phyloP scores from a whole-genome alignment of 2,329 filamentous ascomycete genomes.

The Venturia oleaginea region DNA sequence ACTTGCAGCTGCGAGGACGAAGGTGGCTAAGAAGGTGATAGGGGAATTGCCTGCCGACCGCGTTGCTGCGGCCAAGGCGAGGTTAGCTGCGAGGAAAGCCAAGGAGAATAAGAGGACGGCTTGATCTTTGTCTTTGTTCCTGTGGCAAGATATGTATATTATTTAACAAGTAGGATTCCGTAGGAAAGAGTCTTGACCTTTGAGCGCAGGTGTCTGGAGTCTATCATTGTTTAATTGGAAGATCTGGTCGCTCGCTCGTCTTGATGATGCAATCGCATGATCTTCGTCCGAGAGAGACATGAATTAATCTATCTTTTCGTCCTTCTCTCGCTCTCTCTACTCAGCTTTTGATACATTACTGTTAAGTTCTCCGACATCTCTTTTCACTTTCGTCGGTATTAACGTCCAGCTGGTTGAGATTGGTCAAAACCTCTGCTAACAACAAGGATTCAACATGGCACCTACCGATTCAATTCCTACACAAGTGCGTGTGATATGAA shows the following conservation, averaged over 20 bases:
- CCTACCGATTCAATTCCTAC: neutral
- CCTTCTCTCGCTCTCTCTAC: neutral
- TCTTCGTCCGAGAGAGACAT: neutral
- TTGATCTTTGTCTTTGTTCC: neutral
- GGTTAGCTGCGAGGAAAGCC: constrained; percentile 5
- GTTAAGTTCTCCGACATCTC: neutral
- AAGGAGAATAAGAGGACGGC: constrained; percentile 4
- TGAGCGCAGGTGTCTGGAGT: neutral
- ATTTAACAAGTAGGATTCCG: neutral
- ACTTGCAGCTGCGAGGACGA: neutral
- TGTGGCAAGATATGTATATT: neutral
- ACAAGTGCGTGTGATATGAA: neutral
- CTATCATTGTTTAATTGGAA: neutral
- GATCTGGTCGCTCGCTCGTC: neutral
- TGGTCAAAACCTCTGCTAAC: neutral
- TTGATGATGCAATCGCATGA: neutral
- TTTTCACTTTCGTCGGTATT: neutral
- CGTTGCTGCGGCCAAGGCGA: constrained; percentile 1
- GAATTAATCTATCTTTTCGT: neutral
- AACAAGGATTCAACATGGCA: neutral
- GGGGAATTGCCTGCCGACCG: neutral
- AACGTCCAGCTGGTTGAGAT: neutral
- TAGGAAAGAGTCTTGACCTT: neutral
- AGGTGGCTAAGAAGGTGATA: neutral
- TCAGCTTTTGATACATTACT: neutral